Evolutionary conservation across 2,329 filamentous ascomycete species (phyloP), one percentile per base, ranked within the genome.

Genomic region (Cladorrhinum sp.): DNA sequence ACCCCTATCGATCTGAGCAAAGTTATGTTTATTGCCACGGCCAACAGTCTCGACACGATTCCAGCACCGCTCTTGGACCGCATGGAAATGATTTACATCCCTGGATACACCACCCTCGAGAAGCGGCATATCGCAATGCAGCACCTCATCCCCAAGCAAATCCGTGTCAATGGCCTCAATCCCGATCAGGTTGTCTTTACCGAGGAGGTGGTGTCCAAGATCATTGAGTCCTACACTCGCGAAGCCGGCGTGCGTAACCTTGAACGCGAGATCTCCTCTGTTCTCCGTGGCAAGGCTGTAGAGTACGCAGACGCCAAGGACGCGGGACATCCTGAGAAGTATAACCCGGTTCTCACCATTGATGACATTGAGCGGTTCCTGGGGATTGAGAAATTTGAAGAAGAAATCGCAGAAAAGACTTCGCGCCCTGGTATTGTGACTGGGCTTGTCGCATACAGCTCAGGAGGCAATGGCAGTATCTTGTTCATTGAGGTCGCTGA

Each of bases 401-500:
- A 97, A 73, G 95, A 99, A 76, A 91, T 99, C 69, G 91, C 95
- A 12, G 93, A 96, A 73, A 92, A 90, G 71, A 85, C 85, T 72
- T 81, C 84, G 66, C 87, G 92, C 18, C 93, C 95, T 1, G 95
- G 95, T 59, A 90, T 99, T 59, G 93, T 99, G 38, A 99, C 95
- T 0, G 95, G 95, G 13, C 87, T 99, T 29, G 95, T 99, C 16
- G 95, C 95, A 8, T 99, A 97, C 78, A 92, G 89, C 70, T 90
- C 89, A 3, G 93, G 95, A 54, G 92, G 92, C 52, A 93, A 97
- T 73, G 95, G 95, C 64, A 93, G 90, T 71, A 99, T 99, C 70
- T 83, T 99, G 59, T 99, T 99, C 80, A 99, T 99, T 69, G 95
- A 99, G 76, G 92, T 97, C 50, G 92, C 93, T 10, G 93, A 96